Conservation (phyloP, 1,139 yeast species). For the Yamadazyma oceani region DNA sequence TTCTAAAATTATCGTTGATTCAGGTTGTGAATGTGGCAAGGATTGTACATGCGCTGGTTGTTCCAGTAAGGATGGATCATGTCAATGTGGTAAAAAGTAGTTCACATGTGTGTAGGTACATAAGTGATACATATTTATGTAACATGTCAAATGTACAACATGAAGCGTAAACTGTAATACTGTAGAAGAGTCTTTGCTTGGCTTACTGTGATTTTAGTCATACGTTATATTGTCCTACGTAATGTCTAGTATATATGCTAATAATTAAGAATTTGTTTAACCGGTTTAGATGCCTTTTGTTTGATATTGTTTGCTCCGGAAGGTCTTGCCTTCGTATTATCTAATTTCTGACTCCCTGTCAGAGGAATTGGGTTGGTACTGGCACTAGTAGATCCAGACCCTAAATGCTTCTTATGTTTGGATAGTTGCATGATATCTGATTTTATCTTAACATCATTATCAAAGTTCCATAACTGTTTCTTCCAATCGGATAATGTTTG, state of each 20-base stretch:
- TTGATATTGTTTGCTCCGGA: too few relatives aligned
- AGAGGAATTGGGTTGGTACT: neutral
- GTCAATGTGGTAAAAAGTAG: conserved; percentile 3
- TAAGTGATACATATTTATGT: too few relatives aligned
- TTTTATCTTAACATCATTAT: conserved; percentile 33
- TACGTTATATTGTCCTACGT: too few relatives aligned
- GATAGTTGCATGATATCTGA: conserved; percentile 34
- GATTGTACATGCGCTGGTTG: conserved; percentile 3
- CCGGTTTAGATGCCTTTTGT: conserved; percentile 1
- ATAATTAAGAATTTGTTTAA: conserved; percentile 9
- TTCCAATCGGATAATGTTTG: conserved; percentile 37
- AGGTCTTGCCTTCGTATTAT: too few relatives aligned
- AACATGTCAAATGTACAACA: too few relatives aligned
- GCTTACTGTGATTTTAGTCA: too few relatives aligned
- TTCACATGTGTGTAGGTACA: too few relatives aligned
- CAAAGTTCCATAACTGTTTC: conserved; percentile 35
- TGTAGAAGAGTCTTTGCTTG: too few relatives aligned
- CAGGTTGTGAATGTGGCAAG: conserved; percentile 4
- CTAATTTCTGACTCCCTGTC: too few relatives aligned
- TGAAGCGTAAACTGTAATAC: too few relatives aligned
- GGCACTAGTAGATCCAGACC: neutral
- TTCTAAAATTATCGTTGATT: conserved; percentile 2
- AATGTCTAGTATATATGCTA: too few relatives aligned
- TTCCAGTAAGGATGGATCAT: conserved; percentile 3
- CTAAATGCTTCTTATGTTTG: conserved; percentile 30